Evolutionary conservation across 2,329 filamentous ascomycete genomes (phyloP).

Genomic region (Aspergillus arachidicola): DNA sequence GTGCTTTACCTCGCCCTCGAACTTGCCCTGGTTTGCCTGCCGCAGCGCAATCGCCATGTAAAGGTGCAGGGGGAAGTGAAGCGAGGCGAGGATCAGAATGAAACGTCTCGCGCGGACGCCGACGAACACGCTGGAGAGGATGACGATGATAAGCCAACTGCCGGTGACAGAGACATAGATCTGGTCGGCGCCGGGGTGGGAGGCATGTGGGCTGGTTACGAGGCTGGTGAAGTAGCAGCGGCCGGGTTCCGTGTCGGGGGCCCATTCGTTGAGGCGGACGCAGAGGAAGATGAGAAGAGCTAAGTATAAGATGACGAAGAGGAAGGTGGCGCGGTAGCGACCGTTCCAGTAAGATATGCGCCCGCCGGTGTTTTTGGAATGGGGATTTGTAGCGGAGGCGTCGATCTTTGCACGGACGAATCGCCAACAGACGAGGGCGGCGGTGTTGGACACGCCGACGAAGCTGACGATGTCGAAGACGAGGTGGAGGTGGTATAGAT

Average conservation of each 20-base stretch:
- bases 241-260: background rate
- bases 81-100: background rate
- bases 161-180: background rate
- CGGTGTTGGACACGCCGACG: background rate
- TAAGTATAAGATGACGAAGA: background rate
- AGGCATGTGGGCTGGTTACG: background rate
- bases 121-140: background rate
- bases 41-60: background rate
- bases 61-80: background rate
- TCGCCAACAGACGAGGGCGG: background rate
- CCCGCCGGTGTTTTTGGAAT: fast-evolving
- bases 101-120: background rate
- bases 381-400: fast-evolving
- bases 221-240: background rate
- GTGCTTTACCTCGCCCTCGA: background rate
- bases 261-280: background rate
- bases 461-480: background rate
- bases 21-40: background rate
- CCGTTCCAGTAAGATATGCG: background rate
- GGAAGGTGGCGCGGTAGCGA: background rate
- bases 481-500: background rate
- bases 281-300: background rate
- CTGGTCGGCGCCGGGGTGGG: background rate
- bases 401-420: background rate
- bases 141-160: background rate